Evolutionary conservation across 2,329 filamentous ascomycete genomes (phyloP).

Genomic region (Cephalotrichum gorgonifer): DNA sequence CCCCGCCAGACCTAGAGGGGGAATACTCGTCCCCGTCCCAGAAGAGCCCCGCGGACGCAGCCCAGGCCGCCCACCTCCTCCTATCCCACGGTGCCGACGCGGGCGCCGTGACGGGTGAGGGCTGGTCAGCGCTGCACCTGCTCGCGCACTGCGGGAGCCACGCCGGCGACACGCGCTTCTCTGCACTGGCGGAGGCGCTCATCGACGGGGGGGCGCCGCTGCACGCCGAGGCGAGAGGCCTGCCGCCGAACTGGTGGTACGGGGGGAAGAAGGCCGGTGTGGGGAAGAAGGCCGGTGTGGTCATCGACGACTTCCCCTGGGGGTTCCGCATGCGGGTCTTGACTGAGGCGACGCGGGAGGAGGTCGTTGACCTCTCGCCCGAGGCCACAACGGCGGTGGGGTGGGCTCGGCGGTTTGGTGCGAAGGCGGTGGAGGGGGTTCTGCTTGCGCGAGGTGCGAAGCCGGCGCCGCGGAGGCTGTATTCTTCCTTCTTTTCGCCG

Average conservation of each 20-base stretch:
- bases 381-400: not conserved
- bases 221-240: constrained; percentile 4
- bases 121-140: constrained; percentile 8
- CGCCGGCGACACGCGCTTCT: not conserved
- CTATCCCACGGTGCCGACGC: constrained; percentile 6
- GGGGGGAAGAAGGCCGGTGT: not conserved
- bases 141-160: constrained; percentile 1
- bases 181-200: constrained; percentile 5
- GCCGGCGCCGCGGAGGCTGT: not conserved
- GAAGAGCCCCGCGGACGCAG: not conserved
- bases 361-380: not conserved
- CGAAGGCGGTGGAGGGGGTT: not conserved
- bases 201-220: constrained; percentile 6
- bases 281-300: too few species aligned
- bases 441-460: not conserved
- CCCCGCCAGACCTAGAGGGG: constrained; percentile 5
- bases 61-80: not conserved
- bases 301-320: constrained; percentile 1
- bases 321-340: constrained; percentile 6
- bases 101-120: constrained; percentile 7
- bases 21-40: constrained; percentile 1
- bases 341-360: not conserved
- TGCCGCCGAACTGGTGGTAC: constrained; percentile 1
- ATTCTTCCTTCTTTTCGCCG: not conserved
- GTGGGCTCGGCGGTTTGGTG: not conserved